Evolutionary conservation across 2,329 filamentous ascomycete species (phyloP), one percentile per base, ranked within the genome.

Genomic region (Ophiognomonia clavigignenti-juglandacearum): DNA sequence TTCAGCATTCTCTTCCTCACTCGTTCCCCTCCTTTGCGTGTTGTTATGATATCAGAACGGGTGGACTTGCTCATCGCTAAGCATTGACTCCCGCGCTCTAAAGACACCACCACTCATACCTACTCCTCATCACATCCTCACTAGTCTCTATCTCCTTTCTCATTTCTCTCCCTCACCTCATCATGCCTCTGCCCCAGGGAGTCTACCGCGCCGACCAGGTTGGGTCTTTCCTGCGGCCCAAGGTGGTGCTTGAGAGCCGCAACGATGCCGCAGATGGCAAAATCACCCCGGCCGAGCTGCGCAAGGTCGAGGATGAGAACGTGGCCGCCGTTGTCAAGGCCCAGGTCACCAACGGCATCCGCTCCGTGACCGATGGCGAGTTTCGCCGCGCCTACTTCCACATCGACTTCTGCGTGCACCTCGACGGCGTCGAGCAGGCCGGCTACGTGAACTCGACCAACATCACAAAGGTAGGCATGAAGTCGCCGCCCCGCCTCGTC

Each of bases 321-420:
- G 70, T 78, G 53, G 62, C 67, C 26, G 56, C 66, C 6, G 72
- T 76, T 2, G 74, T 76, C 40, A 58, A 66, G 47, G 67, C 72
- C 55, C 70, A 79, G 57, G 64, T 77, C 36, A 64, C 64, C 18
- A 69, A 67, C 46, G 75, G 75, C 27, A 60, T 78, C 20, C 69
- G 64, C 45, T 69, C 70, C 45, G 67, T 79, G 38, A 79, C 75
- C 8, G 75, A 78, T 50, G 75, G 75, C 62, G 75, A 79, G 61
- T 78, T 77, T 62, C 71, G 75, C 43, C 72, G 76, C 46, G 70
- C 70, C 38, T 80, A 72, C 65, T 80, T 80, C 64, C 76, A 80
- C 60, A 70, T 79, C 50, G 77, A 80, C 61, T 80, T 78, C 63
- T 67, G 80, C 36, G 68, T 74, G 60, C 71, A 78, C 56, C 64